Conservation (phyloP, 129 eudicot species). For the Artemisia argyi region DNA sequence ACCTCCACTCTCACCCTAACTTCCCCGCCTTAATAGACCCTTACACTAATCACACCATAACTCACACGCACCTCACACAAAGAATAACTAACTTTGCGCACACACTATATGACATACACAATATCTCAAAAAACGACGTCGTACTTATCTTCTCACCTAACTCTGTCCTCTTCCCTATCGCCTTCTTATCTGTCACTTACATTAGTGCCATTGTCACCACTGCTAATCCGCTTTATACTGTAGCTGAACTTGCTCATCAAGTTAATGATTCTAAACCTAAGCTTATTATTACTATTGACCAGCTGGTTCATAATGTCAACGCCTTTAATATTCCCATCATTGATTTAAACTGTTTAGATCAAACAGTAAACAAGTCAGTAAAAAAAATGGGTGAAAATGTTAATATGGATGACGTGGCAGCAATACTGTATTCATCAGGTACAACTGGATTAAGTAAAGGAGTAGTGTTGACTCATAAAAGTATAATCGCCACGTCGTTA, state of each 20-base stretch:
- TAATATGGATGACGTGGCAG: conserved; percentile 35
- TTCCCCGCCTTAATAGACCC: conserved; percentile 44
- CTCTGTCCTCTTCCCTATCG: conserved; percentile 39
- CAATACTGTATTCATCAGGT: conserved; percentile 45
- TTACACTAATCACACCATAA: conserved; percentile 14
- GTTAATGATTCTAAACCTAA: conserved; percentile 29
- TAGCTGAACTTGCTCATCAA: conserved; percentile 36
- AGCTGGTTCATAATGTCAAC: conserved; percentile 23
- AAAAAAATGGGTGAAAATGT: no score
- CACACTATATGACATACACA: conserved; percentile 5
- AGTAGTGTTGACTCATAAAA: conserved; percentile 37
- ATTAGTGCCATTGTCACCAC: conserved; percentile 43
- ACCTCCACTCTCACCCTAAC: conserved; percentile 24
- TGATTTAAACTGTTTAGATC: conserved; percentile 13
- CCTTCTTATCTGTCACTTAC: conserved; percentile 35
- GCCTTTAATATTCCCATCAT: conserved; percentile 24
- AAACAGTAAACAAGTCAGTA: conserved; percentile 8
- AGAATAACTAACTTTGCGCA: conserved; percentile 17
- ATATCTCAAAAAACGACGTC: conserved; percentile 37
- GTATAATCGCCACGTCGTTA: conserved; percentile 41
- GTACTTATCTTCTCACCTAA: conserved; percentile 48
- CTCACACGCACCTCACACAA: conserved; percentile 30
- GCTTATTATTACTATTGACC: conserved; percentile 33
- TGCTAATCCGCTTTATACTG: conserved; percentile 41
- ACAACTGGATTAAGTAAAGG: conserved; percentile 56